Percentiles rank a stretch among this genome's conserved stretches.
Evolutionary conservation across 371 early-diverging fungal species (phyloP).

Genomic region (Phascolomyces articulosus): DNA sequence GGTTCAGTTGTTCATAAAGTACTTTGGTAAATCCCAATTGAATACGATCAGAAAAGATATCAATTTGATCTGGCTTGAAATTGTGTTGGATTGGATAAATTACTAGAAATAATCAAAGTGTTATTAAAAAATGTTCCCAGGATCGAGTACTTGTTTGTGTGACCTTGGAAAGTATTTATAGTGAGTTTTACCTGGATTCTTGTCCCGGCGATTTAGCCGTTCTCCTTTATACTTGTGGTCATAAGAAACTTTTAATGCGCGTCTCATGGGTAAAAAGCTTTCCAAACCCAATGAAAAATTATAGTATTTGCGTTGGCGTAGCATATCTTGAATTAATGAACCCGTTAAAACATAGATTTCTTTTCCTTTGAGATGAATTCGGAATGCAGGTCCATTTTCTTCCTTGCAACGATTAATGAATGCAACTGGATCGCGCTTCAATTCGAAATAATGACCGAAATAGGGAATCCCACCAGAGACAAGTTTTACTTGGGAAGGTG

Average conservation of each 20-base stretch:
- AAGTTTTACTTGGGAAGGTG: too few species aligned
- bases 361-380: too few species aligned
- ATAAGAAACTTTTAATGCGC: slow-evolving; percentile 2
- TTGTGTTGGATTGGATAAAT: slow-evolving; percentile 34
- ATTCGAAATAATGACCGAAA: too few species aligned
- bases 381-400: too few species aligned
- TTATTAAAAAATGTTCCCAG: too few species aligned
- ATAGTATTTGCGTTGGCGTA: neutral
- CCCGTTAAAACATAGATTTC: too few species aligned
- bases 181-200: slow-evolving; percentile 5
- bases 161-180: too few species aligned
- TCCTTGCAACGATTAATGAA: neutral
- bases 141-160: too few species aligned
- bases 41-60: slow-evolving; percentile 34
- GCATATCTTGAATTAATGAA: neutral
- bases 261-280: slow-evolving; percentile 9
- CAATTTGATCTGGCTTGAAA: slow-evolving; percentile 31
- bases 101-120: too few species aligned
- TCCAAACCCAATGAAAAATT: slow-evolving; percentile 13
- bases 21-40: slow-evolving; percentile 15
- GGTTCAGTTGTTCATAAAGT: slow-evolving; percentile 12
- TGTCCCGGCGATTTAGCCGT: neutral
- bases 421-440: too few species aligned
- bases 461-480: too few species aligned
- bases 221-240: slow-evolving; percentile 10